Evolutionary conservation across 345 rosid species (phyloP), one percentile per base, ranked within the genome.

Genomic region (Hibiscus mutabilis): DNA sequence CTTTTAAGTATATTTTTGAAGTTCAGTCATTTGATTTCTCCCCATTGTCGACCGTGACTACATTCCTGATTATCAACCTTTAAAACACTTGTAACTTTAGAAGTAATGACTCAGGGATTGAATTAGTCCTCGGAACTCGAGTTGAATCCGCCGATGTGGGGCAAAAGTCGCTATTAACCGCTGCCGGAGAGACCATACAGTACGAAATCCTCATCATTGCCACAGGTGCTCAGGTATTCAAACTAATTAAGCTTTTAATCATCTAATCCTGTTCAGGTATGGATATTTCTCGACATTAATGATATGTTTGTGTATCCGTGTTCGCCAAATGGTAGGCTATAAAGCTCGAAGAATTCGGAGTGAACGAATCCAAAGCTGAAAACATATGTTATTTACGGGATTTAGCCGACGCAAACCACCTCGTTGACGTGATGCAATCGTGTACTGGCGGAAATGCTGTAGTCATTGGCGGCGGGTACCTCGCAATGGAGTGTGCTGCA

Each of bases 401-500:
- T 82, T 37, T 95, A 73, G 85, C 89, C 4, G 97, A 92, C 74
- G 98, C 99, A 74, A 85, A 90, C 79, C 87, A 92, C 82, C 84
- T 95, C 68, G 92, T 86, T 22, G 82, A 83, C 61, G 89, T 80
- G 68, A 87, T 87, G 77, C 78, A 83, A 74, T 84, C 96, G 70
- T 86, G 84, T 76, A 18, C 81, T 55, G 85, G 85, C 58, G 92
- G 95, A 66, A 86, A 90, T 79, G 97, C 97, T 66, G 90, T 95
- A 72, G 93, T 95, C 68, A 95, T 95, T 1, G 99, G 97, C 12
- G 99, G 98, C 75, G 99, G 99, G 76, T 95, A 95, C 75, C 88
- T 95, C 56, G 97, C 97, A 81, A 95, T 95, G 99, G 99, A 95
- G 79, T 90, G 97, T 73, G 93, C 99, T 68, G 97, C 97, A 71